Evolutionary conservation across 192 early-diverging fungal genomes (phyloP), one percentile per base, ranked within the genome.

Genomic region (Linnemannia zychae): DNA sequence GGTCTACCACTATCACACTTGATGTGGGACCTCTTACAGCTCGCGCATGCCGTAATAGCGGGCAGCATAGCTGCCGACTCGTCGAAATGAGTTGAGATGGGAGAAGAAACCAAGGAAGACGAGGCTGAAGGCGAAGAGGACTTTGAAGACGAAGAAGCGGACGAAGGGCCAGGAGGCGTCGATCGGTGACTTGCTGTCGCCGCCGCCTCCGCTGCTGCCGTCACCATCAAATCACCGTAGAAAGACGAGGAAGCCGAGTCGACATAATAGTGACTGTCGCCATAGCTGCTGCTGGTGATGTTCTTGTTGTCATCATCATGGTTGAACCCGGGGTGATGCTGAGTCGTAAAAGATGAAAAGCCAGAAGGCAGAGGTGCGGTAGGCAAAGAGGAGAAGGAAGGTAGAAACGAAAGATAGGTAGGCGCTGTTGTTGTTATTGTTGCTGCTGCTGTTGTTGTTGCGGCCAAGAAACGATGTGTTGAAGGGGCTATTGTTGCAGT

Each of bases 1-100:
- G 83, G 83, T 28, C 83, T 67, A 12, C 83, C 83, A 72, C 57
- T 71, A 44, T 85, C 83, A 33, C 83, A 85, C 47, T 85, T 85
- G 65, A 85, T 85, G 22, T 85, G 83, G 48, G 83, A 85, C 5
- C 78, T 67, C 44, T 85, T 85, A 31, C 83, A 85, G 40, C 52
- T 76, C 1, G 83, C 77, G 60, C 83, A 85, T 16, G 83, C 83
- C 1, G 40, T 18, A 4, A 72, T 52, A 9, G 65, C 44, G 1
- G 75, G 44, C 68, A 72, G 67, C 68, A 44, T 46, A 0, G 28
- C 12, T 53, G 72, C 47, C 17, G 71, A 15, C 63, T 75, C 73
- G 3, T 75, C 73, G 46, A 63, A 75, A 67, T 81, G 47, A 13
- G 72, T 40, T 0, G 73, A 75, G 12, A 71, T 48, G 22, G 79